Base-by-base conservation (phyloP, 2,329 filamentous ascomycete species). In the Aspergillus sp. region DNA sequence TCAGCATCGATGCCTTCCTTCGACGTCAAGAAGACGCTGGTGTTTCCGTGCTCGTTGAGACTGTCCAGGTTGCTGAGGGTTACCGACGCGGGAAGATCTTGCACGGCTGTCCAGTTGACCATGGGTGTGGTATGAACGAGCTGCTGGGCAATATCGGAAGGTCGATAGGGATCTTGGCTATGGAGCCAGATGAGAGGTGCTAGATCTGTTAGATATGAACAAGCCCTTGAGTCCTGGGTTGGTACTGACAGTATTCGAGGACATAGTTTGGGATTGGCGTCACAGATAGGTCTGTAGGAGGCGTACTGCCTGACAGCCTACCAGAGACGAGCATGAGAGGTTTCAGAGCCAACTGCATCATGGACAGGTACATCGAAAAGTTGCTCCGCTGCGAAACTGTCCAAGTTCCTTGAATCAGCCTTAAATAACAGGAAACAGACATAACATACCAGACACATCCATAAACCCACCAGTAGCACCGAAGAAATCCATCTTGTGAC, bases 181-280 rank as follows among this genome's bases (percentile, higher is more conserved):
- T 78, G 69, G 7, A 79, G 67, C 67, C 74, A 79, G 30, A 78
- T 67, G 3, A 79, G 51, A 6, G 77, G 77, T 30, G 76, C 77
- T 79, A 44, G 30, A 5, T 12, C 5, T 6, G 20, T 59, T 30
- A 53, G 50, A 49, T 22, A 10, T 7, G 13, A 13, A 17, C n/a
- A 10, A 39, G 37, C 6, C 13, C 20, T 15, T 15, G 4, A 7
- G 37, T 12, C 13, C 9, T 10, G 3, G 15, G 9, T 12, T 42
- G 5, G 4, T 35, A 41, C 57, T 49, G 60, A 75, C 74, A 74
- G 58, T 75, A 75, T 43, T 72, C 68, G 10, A 73, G 52, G 17
- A 73, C 70, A 62, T 69, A 76, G 32, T 61, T 59, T 3, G 73
- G 73, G 9, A 79, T 64, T 10, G 48, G 46, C 17, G 55, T 48